Conservation (phyloP, 768 basidiomycete genomes). For the Mrakia gelida region DNA sequence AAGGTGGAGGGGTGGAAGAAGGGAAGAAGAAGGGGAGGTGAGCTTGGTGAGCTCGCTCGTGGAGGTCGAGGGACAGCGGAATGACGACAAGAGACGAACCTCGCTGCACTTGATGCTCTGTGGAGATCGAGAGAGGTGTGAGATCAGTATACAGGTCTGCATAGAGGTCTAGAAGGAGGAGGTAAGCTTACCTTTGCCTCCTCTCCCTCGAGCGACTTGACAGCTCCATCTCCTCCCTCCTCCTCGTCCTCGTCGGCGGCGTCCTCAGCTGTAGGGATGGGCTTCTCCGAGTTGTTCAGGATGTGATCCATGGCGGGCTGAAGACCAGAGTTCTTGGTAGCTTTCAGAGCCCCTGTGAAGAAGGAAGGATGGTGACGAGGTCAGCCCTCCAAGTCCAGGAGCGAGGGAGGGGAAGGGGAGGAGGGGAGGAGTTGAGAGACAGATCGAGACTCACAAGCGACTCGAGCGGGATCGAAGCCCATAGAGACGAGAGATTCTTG, state of each 20-base stretch:
- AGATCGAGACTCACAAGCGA: constrained; percentile 64
- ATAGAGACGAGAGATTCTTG: constrained; percentile 58
- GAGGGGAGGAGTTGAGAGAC: no score
- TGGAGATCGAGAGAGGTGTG: background rate
- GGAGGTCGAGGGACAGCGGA: background rate
- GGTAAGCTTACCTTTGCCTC: constrained; percentile 40
- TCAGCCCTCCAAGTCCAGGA: background rate
- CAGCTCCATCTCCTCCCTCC: constrained; percentile 48
- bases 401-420: constrained; percentile 1
- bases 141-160: background rate
- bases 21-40: background rate
- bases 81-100: constrained; percentile 21
- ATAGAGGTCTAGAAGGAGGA: constrained; percentile 23
- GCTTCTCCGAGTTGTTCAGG: constrained; percentile 69
- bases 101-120: constrained; percentile 37
- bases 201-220: constrained; percentile 1
- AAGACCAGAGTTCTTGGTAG: constrained; percentile 74
- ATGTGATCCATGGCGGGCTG: constrained; percentile 74
- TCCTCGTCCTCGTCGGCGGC: constrained; percentile 73
- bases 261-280: constrained; percentile 58
- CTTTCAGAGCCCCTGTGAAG: constrained; percentile 74
- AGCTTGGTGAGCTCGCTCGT: background rate
- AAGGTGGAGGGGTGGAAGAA: background rate
- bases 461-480: constrained; percentile 79
- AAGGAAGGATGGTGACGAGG: constrained; percentile 8